A percentile compares a stretch with the other conserved stretches of the same genome.
Conservation (phyloP, 139 green algal species). For the Ostreobium quekettii region DNA sequence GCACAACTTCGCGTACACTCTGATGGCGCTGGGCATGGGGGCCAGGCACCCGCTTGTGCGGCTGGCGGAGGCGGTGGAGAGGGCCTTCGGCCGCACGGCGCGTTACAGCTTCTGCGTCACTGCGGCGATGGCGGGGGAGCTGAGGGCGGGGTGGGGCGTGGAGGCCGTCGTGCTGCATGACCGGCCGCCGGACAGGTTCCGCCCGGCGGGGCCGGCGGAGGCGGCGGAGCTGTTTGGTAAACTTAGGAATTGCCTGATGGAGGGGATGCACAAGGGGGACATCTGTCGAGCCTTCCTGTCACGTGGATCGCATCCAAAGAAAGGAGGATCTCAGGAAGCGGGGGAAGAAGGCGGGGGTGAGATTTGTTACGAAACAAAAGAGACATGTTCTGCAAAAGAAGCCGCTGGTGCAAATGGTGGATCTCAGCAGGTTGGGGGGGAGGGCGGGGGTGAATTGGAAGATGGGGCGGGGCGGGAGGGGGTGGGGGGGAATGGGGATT, state of each 20-base stretch:
- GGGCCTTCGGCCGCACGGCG: constrained; percentile 35
- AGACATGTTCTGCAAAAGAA: too few relatives aligned
- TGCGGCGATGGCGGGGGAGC: constrained; percentile 67
- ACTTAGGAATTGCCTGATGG: constrained; percentile 13
- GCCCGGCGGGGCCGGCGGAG: constrained; percentile 19
- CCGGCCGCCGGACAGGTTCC: constrained; percentile 65
- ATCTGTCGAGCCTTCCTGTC: neutral
- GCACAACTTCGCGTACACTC: constrained; percentile 91
- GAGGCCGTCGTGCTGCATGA: constrained; percentile 82
- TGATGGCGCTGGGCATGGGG: constrained; percentile 57
- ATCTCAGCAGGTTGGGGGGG: neutral
- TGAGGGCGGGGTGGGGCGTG: constrained; percentile 58
- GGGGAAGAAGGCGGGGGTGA: constrained; percentile 6
- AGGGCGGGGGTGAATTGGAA: too few relatives aligned
- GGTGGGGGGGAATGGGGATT: constrained; percentile 13
- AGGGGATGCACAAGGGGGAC: neutral
- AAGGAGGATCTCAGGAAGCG: neutral
- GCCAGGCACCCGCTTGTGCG: constrained; percentile 33
- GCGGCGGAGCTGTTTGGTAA: constrained; percentile 30
- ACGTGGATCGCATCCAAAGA: neutral
- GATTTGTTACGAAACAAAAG: too few relatives aligned
- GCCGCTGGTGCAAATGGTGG: too few relatives aligned
- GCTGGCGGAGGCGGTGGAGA: constrained; percentile 52
- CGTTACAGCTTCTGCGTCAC: constrained; percentile 80
- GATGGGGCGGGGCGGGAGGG: constrained; percentile 8